Evolutionary conservation across 345 rosid genomes (phyloP), one percentile per base, ranked within the genome.

Genomic region (Citrus mangshanensis): DNA sequence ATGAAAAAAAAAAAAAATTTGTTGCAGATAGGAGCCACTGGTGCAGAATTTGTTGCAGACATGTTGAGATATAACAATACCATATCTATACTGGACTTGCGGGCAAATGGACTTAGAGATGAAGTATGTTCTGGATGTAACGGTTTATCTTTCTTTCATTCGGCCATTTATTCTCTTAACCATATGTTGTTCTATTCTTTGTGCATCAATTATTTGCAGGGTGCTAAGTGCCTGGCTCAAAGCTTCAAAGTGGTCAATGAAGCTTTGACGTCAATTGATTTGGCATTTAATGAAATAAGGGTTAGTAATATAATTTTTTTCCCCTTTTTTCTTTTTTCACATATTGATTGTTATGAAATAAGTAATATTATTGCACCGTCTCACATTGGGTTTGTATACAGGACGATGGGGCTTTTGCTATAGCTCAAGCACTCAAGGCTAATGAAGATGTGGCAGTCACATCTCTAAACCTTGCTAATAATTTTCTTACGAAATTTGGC

Each of bases 201-300:
- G 25, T 63, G 63, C 38, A 63, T 30, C 25, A n/a, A 69, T 78
- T 46, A 10, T 77, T 73, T 85, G 83, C 89, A 95, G 99, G 99
- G 99, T 70, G 96, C 97, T 34, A 84, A 86, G 61, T 88, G 87
- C 73, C 77, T 95, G 68, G 99, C 99, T 80, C 93, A 91, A 77
- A 93, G 98, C 92, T 85, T 95, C 84, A 95, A 91, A 87, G 99
- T 95, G 80, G 98, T 93, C n/a, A 95, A 92, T 80, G 98, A 95
- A 89, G 93, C 94, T 81, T 82, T 95, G 72, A 89, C 91, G 64
- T 95, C 93, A 18, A 84, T 95, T 61, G 97, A 95, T 85, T 80
- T 93, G 75, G 99, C 93, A 84, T 95, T 93, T 84, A 95, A 95
- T 69, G 98, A 93, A 85, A 95, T 93, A 61, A 86, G 97, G 90